Percentiles rank a stretch among this genome's conserved stretches.
Conservation (phyloP, 1,139 yeast genomes). For the Pichia sp. region DNA sequence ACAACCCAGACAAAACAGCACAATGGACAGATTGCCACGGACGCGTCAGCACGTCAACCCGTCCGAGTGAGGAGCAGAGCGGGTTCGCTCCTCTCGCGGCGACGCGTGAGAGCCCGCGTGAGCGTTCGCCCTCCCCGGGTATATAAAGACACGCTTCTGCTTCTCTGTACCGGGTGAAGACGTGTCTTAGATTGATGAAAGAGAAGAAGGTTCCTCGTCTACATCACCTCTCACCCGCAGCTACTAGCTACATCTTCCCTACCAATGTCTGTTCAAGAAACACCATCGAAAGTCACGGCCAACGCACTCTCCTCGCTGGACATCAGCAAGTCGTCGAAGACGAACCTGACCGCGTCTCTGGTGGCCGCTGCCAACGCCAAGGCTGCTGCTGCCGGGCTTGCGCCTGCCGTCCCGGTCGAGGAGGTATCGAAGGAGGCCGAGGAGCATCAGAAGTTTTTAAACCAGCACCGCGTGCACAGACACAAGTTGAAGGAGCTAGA, state of each 20-base stretch:
- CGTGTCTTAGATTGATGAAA: neutral
- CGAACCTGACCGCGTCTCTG: slow-evolving; percentile 30
- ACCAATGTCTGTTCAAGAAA: slow-evolving; percentile 36
- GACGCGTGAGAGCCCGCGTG: neutral
- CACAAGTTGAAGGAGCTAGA: slow-evolving; percentile 68
- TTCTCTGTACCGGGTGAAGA: neutral
- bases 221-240: no score
- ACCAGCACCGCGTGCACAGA: slow-evolving; percentile 63
- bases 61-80: neutral
- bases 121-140: slow-evolving; percentile 1
- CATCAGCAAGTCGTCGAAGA: slow-evolving; percentile 29
- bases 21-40: no score
- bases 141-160: slow-evolving; percentile 4
- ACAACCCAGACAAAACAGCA: no score
- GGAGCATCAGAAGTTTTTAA: slow-evolving; percentile 53
- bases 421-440: slow-evolving; percentile 12
- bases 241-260: neutral
- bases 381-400: slow-evolving; percentile 27
- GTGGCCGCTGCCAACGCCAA: slow-evolving; percentile 29
- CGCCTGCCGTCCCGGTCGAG: slow-evolving; percentile 8
- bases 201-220: neutral
- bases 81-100: neutral
- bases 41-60: neutral
- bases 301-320: slow-evolving; percentile 38
- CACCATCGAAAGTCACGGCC: slow-evolving; percentile 45